phyloP scores from a whole-genome alignment of 1,284 basidiomycete genomes.

The Melampsora americana region DNA sequence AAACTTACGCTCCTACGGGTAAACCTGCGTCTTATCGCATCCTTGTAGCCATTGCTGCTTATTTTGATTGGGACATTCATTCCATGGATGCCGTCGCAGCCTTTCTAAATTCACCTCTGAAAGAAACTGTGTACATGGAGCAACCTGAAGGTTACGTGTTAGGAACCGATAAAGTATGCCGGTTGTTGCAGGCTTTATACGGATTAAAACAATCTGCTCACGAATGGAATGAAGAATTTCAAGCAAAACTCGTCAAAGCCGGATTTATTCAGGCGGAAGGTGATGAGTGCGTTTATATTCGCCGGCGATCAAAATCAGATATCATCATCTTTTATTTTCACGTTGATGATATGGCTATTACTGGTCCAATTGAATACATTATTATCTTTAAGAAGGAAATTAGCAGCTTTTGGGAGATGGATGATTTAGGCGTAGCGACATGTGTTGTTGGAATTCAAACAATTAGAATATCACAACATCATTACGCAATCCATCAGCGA shows the following conservation, averaged over 20 bases:
- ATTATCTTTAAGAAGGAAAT: neutral
- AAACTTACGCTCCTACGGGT: neutral
- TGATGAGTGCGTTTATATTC: neutral
- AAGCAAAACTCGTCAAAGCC: neutral
- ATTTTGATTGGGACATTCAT: neutral
- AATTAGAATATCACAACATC: neutral
- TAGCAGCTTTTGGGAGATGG: neutral
- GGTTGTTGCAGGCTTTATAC: neutral
- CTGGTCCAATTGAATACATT: neutral
- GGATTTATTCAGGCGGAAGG: neutral
- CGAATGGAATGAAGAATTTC: neutral
- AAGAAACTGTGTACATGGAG: neutral
- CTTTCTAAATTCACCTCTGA: neutral
- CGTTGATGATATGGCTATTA: neutral
- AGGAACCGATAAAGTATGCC: too few relatives aligned
- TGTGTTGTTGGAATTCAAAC: neutral
- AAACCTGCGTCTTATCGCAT: neutral
- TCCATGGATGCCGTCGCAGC: neutral
- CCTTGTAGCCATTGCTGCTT: neutral
- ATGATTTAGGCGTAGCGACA: neutral
- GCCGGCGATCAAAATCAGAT: neutral
- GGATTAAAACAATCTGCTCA: neutral
- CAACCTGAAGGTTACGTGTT: neutral
- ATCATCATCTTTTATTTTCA: neutral
- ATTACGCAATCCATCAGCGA: neutral